These are phyloP conservation scores for Curvularia sp. DNA, from an alignment of 2,329 filamentous ascomycete genomes.

Conservation along the genomic window DNA sequence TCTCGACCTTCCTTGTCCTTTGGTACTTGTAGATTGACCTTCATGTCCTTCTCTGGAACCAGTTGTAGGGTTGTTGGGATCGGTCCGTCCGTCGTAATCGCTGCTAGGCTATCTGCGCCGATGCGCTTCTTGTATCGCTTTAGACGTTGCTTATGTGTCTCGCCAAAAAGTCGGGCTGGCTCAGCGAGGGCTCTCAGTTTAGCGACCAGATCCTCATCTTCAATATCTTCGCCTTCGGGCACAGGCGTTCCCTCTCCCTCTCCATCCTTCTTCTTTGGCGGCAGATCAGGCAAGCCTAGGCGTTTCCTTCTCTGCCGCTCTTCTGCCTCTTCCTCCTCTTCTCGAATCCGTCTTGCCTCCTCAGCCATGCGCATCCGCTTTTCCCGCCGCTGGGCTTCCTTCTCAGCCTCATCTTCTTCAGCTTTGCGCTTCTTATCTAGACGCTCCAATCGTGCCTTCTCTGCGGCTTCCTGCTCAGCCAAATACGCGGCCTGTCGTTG, in stretches of 20 bases:
- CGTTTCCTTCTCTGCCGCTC: constrained; percentile 76
- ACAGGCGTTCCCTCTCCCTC: constrained; percentile 54
- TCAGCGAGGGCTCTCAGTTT: constrained; percentile 76
- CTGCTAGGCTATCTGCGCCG: constrained; percentile 51
- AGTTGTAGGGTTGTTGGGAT: constrained; percentile 85
- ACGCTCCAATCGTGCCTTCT: constrained; percentile 73
- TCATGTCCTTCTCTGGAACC: constrained; percentile 88
- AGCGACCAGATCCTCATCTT: constrained; percentile 71
- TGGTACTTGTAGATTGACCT: constrained; percentile 68
- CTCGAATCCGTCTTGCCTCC: constrained; percentile 72
- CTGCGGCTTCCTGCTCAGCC: constrained; percentile 78
- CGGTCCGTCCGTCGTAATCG: constrained; percentile 71
- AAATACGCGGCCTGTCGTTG: constrained; percentile 80
- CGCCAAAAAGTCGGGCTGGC: constrained; percentile 80
- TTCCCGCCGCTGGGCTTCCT: constrained; percentile 74
- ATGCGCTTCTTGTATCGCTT: constrained; percentile 73
- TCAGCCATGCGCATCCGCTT: constrained; percentile 83
- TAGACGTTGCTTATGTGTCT: constrained; percentile 73
- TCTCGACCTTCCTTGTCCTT: constrained; percentile 70
- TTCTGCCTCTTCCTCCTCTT: constrained; percentile 76
- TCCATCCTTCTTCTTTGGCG: constrained; percentile 57
- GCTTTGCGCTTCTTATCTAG: constrained; percentile 82
- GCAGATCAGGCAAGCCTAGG: constrained; percentile 79
- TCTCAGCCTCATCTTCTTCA: constrained; percentile 82
- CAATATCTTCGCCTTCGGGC: constrained; percentile 67